Conservation (phyloP, 78 protist genomes). For the Anaeramoeba flamelloides region DNA sequence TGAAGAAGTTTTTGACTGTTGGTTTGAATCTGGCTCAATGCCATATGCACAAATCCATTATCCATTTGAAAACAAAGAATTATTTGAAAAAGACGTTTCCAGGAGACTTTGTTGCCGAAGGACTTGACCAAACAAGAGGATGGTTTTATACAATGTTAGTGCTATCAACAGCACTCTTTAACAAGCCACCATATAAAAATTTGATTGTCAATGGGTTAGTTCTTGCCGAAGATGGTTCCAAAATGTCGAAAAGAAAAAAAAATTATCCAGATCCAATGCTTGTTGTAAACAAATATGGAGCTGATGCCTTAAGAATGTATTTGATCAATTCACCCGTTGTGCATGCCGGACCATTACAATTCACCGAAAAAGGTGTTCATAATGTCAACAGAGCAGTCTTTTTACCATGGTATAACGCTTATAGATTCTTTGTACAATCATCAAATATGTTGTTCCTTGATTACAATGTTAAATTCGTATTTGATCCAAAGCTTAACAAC, state of each 20-base stretch:
- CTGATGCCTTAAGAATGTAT: slow-evolving; percentile 91
- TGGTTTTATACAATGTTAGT: slow-evolving; percentile 99
- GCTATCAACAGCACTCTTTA: slow-evolving; percentile 84
- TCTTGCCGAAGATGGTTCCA: slow-evolving; percentile 78
- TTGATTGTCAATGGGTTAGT: slow-evolving; percentile 95
- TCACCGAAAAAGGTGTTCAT: slow-evolving; percentile 64
- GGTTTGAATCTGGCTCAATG: slow-evolving; percentile 97
- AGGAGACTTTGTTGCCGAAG: slow-evolving; percentile 98
- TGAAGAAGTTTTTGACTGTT: slow-evolving; percentile 97
- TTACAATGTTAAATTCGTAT: too few relatives aligned
- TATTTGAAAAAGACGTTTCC: slow-evolving; percentile 88
- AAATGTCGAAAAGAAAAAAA: slow-evolving; percentile 90
- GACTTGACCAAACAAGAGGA: slow-evolving; percentile 87
- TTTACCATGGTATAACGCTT: slow-evolving; percentile 87
- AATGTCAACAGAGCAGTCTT: slow-evolving; percentile 72
- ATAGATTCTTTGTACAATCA: too few relatives aligned
- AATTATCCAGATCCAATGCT: slow-evolving; percentile 88
- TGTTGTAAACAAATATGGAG: slow-evolving; percentile 75
- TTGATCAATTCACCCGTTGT: slow-evolving; percentile 95
- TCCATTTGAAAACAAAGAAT: slow-evolving; percentile 92
- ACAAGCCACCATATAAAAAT: slow-evolving; percentile 87
- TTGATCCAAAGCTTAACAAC: too few relatives aligned
- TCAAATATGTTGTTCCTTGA: too few relatives aligned
- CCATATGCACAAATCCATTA: slow-evolving; percentile 54
- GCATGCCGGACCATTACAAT: slow-evolving; percentile 79